Evolutionary conservation across 2,329 filamentous ascomycete genomes (phyloP), one percentile per base, ranked within the genome.

Genomic region (Ramichloridium luteum): DNA sequence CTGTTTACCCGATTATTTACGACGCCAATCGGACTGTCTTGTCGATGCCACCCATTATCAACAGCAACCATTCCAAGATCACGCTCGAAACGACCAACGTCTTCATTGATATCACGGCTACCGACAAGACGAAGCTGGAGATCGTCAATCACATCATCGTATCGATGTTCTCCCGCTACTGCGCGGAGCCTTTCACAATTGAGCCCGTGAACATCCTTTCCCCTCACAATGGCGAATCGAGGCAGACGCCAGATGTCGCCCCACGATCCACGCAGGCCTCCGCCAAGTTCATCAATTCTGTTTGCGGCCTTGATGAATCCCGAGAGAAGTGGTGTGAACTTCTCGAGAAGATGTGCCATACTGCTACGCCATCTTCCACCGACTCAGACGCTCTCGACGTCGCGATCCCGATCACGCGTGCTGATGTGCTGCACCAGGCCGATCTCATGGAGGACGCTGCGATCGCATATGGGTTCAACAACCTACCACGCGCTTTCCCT

Each of bases 401-500:
- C 16, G 70, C 77, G 20, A 73, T 96, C 14, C 90, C 90, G 6
- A 74, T 86, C 17, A 96, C 86, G 28, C 75, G 90, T 40, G 88
- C 90, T 28, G 90, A 98, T 57, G 79, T 98, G 25, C 75, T 98
- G 17, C 90, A 98, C 59, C 81, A 94, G 54, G 92, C 85, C 49
- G 90, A 98, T 55, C 82, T 98, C 46, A 98, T 98, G 88, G 90
- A 98, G 62, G 92, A 98, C 54, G 77, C 92, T 13, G 90, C 85
- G 25, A 90, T 98, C 43, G 85, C 84, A 32, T 94, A 96, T 57
- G 90, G 92, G 44, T 98, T 93, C 72, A 98, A 98, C 68, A 84
- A 81, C 41, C 77, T 98, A 12, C 86, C 88, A 1, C 78, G 85
- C 31, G 76, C 79, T 29, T 84, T 88, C 51, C 85, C 86, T 6